These are phyloP conservation scores for Xylaria palmicola DNA, from an alignment of 495 filamentous ascomycete species.

Conservation along the genomic window DNA sequence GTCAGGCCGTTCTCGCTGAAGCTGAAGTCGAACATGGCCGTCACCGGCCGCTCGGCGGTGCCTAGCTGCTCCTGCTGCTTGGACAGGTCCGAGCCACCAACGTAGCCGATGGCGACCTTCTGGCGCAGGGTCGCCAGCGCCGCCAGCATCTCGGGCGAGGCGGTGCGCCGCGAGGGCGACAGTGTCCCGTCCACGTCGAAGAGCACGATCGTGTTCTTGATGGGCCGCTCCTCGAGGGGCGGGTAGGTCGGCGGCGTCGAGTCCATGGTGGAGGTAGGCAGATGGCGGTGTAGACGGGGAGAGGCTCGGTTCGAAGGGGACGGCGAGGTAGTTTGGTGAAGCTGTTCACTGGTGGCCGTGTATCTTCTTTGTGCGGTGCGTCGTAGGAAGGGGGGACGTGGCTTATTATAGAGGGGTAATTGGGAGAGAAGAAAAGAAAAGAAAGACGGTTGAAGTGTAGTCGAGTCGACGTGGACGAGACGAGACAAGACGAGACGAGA, in stretches of 20 bases:
- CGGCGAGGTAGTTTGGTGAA: too few species aligned
- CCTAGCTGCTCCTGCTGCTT: conserved; percentile 98
- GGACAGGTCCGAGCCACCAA: conserved; percentile 79
- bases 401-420: too few species aligned
- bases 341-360: too few species aligned
- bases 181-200: conserved; percentile 95
- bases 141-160: conserved; percentile 75
- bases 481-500: too few species aligned
- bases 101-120: conserved; percentile 88
- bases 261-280: conserved; percentile 20
- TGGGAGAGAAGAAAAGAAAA: too few species aligned
- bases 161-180: conserved; percentile 68
- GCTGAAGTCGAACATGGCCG: conserved; percentile 88
- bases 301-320: neutral
- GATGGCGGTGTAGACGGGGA: too few species aligned
- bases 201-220: conserved; percentile 86
- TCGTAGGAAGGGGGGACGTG: too few species aligned
- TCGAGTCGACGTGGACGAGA: too few species aligned
- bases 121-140: conserved; percentile 77
- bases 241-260: conserved; percentile 53
- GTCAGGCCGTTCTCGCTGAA: conserved; percentile 95
- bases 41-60: conserved; percentile 59
- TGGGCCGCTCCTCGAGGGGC: conserved; percentile 72
- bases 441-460: too few species aligned
- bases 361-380: too few species aligned